Evolutionary conservation across 164 flowering plant genomes (phyloP).

Genomic region (Malania oleifera): DNA sequence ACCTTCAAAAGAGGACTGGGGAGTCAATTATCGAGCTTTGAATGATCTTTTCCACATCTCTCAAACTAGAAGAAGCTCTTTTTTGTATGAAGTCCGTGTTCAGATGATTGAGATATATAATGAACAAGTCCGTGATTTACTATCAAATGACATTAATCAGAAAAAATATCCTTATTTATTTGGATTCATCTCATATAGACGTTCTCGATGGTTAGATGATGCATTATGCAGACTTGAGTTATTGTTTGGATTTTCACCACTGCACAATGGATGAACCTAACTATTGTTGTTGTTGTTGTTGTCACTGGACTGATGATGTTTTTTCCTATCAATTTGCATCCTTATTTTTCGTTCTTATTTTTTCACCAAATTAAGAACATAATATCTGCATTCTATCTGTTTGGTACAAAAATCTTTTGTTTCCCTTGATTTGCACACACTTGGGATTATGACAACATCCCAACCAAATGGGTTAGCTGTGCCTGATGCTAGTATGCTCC

Average conservation of each 20-base stretch:
- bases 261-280: too few relatives aligned
- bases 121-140: slow-evolving; percentile 79
- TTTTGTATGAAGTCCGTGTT: slow-evolving; percentile 50
- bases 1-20: slow-evolving; percentile 49
- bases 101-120: slow-evolving; percentile 80
- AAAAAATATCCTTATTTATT: slow-evolving; percentile 61
- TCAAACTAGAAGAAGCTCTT: slow-evolving; percentile 37
- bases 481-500: slow-evolving; percentile 78
- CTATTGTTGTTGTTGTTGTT: too few relatives aligned
- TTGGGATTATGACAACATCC: slow-evolving; percentile 63
- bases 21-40: slow-evolving; percentile 69
- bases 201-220: not conserved
- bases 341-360: not conserved
- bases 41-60: slow-evolving; percentile 60
- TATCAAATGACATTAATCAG: slow-evolving; percentile 35
- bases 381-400: not conserved
- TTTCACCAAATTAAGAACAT: not conserved
- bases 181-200: not conserved
- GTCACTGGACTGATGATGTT: too few relatives aligned
- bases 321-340: not conserved
- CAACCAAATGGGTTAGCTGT: slow-evolving; percentile 87
- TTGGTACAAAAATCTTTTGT: slow-evolving; percentile 12
- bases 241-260: not conserved
- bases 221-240: not conserved
- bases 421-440: slow-evolving; percentile 77